Conservation (phyloP, 2,329 filamentous ascomycete species). For the Arthrobotrys sphaeroides region DNA sequence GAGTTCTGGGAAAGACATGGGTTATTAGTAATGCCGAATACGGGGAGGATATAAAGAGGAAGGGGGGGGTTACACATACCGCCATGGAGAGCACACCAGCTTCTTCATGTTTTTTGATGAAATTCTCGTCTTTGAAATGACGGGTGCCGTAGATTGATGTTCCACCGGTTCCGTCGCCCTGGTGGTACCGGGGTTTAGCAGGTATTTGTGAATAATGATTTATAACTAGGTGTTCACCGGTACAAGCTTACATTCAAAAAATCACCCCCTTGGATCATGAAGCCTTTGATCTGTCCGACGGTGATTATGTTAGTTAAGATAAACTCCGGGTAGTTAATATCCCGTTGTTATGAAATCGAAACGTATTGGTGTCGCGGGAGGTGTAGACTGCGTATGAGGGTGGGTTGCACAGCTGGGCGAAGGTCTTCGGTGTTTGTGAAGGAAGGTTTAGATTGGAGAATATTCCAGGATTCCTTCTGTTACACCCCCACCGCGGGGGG, state of each 20-base stretch:
- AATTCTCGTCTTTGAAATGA: slow-evolving; percentile 91
- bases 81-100: slow-evolving; percentile 92
- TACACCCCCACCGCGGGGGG: slow-evolving; percentile 9
- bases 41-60: background rate
- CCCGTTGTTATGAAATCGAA: too few relatives aligned
- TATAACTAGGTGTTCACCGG: background rate
- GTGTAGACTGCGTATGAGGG: background rate
- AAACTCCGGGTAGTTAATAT: too few relatives aligned
- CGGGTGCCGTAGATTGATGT: slow-evolving; percentile 86
- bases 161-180: slow-evolving; percentile 85
- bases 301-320: too few relatives aligned
- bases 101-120: slow-evolving; percentile 78
- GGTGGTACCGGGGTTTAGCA: slow-evolving; percentile 11
- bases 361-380: background rate
- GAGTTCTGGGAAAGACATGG: slow-evolving; percentile 73
- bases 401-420: background rate
- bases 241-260: slow-evolving; percentile 73
- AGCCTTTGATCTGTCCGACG: slow-evolving; percentile 78
- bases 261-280: slow-evolving; percentile 98
- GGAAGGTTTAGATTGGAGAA: background rate
- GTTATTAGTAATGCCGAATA: too few relatives aligned
- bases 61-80: slow-evolving; percentile 66
- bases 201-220: background rate
- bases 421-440: background rate
- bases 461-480: slow-evolving; percentile 11